phyloP scores from a whole-genome alignment of 2,329 filamentous ascomycete species.

The Fusarium neocosmosporiellum region DNA sequence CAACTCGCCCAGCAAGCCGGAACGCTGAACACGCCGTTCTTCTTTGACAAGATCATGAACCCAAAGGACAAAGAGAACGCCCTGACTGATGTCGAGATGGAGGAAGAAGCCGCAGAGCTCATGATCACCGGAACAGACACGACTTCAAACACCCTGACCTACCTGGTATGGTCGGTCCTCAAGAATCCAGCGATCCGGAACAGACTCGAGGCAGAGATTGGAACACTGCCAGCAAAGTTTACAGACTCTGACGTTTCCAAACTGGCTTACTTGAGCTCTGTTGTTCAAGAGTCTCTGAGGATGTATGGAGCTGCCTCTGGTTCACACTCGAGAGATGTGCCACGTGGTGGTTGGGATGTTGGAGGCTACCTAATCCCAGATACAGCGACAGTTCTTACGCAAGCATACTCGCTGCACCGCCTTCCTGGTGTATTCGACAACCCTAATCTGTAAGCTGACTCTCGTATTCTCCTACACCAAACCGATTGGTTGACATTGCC shows the following conservation, averaged over 20 bases:
- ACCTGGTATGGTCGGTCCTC: conserved; percentile 1
- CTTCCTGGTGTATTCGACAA: neutral
- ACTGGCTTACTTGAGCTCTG: neutral
- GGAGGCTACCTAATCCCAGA: conserved; percentile 6
- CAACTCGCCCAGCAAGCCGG: neutral
- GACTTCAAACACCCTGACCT: neutral
- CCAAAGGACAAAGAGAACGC: neutral
- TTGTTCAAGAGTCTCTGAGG: conserved; percentile 1
- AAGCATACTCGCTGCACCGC: conserved; percentile 4
- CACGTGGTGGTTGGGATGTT: neutral
- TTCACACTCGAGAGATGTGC: conserved; percentile 4
- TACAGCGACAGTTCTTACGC: neutral
- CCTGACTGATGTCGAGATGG: neutral
- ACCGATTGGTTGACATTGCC: neutral
- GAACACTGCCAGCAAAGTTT: neutral
- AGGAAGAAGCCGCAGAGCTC: neutral
- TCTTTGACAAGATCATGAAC: conserved; percentile 3
- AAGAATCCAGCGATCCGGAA: neutral
- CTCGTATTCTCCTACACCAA: neutral
- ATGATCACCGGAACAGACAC: conserved; percentile 5
- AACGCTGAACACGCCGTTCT: neutral
- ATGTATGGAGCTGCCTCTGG: conserved; percentile 14
- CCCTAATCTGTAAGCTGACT: neutral
- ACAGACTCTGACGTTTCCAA: neutral
- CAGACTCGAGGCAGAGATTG: neutral